These are phyloP conservation scores for Vicia faba DNA, from an alignment of 306 rosid species.

Conservation along the genomic window DNA sequence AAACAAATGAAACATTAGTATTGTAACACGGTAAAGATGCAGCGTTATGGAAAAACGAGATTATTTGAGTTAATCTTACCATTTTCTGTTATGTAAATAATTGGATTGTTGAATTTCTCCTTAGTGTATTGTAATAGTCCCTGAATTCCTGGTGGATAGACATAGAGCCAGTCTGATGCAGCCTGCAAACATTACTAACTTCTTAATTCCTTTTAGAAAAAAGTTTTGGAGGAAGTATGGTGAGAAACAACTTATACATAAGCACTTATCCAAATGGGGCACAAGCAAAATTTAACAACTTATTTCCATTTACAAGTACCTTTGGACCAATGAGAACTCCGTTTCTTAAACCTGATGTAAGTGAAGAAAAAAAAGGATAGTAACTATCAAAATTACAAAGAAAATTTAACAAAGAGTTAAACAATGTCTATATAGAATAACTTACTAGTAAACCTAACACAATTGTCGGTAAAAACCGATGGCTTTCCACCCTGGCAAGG, in stretches of 20 bases:
- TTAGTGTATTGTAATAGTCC: constrained; percentile 50
- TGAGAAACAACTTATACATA: not conserved
- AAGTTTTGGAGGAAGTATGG: not conserved
- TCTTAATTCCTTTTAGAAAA: constrained; percentile 22
- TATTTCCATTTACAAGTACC: constrained; percentile 45
- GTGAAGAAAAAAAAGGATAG: constrained; percentile 15
- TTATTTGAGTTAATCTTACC: constrained; percentile 45
- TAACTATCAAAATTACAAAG: constrained; percentile 5
- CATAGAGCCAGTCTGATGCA: constrained; percentile 51
- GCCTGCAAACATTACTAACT: constrained; percentile 41
- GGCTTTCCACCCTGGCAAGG: constrained; percentile 32
- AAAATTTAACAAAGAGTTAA: constrained; percentile 6
- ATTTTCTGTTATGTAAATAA: constrained; percentile 66
- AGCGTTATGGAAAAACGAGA: not conserved
- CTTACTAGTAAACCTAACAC: constrained; percentile 45
- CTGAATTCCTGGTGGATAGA: constrained; percentile 62
- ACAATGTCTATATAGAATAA: constrained; percentile 23
- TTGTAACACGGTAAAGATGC: constrained; percentile 15
- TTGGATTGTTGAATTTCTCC: constrained; percentile 53
- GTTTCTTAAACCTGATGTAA: constrained; percentile 40
- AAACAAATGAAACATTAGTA: not conserved
- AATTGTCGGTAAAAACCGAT: constrained; percentile 40
- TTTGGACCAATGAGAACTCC: constrained; percentile 58
- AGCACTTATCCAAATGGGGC: not conserved
- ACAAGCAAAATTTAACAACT: constrained; percentile 11